phyloP scores from a whole-genome alignment of 345 rosid species.

The Salix dunnii region DNA sequence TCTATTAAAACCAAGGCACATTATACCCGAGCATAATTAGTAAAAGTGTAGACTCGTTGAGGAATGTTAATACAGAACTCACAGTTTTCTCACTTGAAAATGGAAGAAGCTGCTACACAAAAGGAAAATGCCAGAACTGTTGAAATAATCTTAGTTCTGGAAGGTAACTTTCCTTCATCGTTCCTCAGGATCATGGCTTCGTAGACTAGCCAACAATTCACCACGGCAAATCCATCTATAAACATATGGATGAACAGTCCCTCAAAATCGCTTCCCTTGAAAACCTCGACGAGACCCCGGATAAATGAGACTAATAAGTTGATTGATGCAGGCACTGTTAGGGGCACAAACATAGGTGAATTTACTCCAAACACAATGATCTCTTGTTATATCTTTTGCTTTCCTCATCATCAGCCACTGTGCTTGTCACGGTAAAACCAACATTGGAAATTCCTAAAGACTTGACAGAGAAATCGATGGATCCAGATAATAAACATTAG shows the following conservation, averaged over 20 bases:
- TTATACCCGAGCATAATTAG: too few relatives aligned
- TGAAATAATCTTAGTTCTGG: conserved; percentile 25
- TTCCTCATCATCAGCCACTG: conserved; percentile 47
- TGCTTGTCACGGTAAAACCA: conserved; percentile 61
- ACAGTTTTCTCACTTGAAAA: conserved; percentile 7
- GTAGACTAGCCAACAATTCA: conserved; percentile 57
- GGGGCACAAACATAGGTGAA: conserved; percentile 49
- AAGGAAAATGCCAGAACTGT: conserved; percentile 31
- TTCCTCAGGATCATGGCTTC: conserved; percentile 57
- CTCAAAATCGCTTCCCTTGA: conserved; percentile 12
- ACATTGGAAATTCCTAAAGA: conserved; percentile 36
- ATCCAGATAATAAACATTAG: conserved; percentile 39
- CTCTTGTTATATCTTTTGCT: conserved; percentile 52
- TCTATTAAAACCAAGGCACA: too few relatives aligned
- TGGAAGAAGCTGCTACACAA: conserved; percentile 20
- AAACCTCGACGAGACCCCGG: conserved; percentile 22
- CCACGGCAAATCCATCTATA: conserved; percentile 35
- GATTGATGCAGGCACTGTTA: conserved; percentile 44
- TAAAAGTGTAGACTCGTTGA: too few relatives aligned
- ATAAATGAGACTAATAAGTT: conserved; percentile 45
- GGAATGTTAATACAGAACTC: neutral
- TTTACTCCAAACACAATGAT: conserved; percentile 54
- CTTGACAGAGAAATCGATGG: conserved; percentile 42
- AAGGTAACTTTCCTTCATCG: conserved; percentile 52
- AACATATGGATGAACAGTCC: conserved; percentile 37